These are phyloP conservation scores for Calonectria fujianensis DNA, from an alignment of 2,329 filamentous ascomycete species.

Conservation along the genomic window DNA sequence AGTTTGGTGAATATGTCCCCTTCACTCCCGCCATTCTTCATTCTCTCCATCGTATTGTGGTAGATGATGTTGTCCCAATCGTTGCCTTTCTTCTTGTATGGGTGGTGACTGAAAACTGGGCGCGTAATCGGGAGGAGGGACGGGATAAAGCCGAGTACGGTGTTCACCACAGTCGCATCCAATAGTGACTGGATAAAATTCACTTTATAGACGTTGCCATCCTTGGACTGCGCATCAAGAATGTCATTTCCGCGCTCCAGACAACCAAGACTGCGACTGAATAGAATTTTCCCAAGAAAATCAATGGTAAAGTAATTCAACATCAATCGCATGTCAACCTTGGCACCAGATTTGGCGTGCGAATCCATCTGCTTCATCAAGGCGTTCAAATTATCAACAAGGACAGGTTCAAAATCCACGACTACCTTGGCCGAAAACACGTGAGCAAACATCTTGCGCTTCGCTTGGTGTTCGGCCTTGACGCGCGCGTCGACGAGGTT, in stretches of 20 bases:
- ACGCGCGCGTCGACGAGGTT: constrained; percentile 25
- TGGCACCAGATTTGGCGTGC: neutral
- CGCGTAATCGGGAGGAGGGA: neutral
- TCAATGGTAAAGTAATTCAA: constrained; percentile 43
- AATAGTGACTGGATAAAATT: constrained; percentile 29
- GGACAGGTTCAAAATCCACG: constrained; percentile 25
- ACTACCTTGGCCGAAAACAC: constrained; percentile 31
- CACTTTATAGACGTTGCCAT: constrained; percentile 20
- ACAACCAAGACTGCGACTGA: constrained; percentile 20
- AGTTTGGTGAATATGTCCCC: neutral
- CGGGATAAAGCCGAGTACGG: neutral
- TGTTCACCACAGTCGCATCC: constrained; percentile 28
- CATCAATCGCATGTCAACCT: constrained; percentile 15
- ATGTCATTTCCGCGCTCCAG: constrained; percentile 36
- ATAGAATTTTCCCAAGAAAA: constrained; percentile 21
- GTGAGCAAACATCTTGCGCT: constrained; percentile 39
- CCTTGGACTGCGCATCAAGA: constrained; percentile 16
- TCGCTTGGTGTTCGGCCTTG: constrained; percentile 35
- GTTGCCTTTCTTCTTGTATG: constrained; percentile 21
- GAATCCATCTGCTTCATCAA: constrained; percentile 1
- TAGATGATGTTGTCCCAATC: constrained; percentile 35
- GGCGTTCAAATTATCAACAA: neutral
- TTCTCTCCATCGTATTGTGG: constrained; percentile 16
- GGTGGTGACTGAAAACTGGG: neutral
- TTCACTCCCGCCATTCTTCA: neutral